Evolutionary conservation across 768 basidiomycete species (phyloP).

Genomic region (Amanita muscaria): DNA sequence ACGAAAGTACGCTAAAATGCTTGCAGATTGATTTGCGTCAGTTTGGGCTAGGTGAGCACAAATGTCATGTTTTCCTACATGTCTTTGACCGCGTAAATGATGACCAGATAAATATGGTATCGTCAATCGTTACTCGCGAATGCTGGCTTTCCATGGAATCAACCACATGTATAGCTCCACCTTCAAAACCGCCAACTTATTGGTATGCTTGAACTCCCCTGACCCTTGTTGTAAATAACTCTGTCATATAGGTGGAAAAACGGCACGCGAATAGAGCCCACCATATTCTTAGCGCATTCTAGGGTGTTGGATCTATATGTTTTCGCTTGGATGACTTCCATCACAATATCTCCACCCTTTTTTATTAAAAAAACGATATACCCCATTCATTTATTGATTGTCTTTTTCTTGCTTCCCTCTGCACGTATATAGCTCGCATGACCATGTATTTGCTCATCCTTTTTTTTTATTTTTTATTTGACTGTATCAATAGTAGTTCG

Average conservation of each 20-base stretch:
- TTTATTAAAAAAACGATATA: too few species aligned
- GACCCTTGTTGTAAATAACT: not conserved
- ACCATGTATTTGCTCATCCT: not conserved
- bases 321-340: too few species aligned
- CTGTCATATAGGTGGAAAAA: slow-evolving; percentile 41
- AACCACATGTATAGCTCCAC: slow-evolving; percentile 83
- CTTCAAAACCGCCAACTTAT: slow-evolving; percentile 73
- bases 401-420: not conserved
- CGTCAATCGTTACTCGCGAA: slow-evolving; percentile 66
- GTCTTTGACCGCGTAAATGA: too few species aligned
- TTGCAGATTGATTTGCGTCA: slow-evolving; percentile 67
- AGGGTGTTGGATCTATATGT: too few species aligned
- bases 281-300: slow-evolving; percentile 50
- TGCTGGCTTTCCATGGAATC: slow-evolving; percentile 64
- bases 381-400: not conserved
- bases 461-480: not conserved
- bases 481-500: slow-evolving; percentile 3
- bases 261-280: slow-evolving; percentile 47
- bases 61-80: too few species aligned
- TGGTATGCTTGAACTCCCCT: slow-evolving; percentile 31
- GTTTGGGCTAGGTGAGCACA: slow-evolving; percentile 58
- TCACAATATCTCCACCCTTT: too few species aligned
- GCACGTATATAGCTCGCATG: slow-evolving; percentile 2
- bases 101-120: slow-evolving; percentile 79
- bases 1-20: slow-evolving; percentile 46